phyloP scores from a whole-genome alignment of 139 green algal species.

The Trebouxia sp. region DNA sequence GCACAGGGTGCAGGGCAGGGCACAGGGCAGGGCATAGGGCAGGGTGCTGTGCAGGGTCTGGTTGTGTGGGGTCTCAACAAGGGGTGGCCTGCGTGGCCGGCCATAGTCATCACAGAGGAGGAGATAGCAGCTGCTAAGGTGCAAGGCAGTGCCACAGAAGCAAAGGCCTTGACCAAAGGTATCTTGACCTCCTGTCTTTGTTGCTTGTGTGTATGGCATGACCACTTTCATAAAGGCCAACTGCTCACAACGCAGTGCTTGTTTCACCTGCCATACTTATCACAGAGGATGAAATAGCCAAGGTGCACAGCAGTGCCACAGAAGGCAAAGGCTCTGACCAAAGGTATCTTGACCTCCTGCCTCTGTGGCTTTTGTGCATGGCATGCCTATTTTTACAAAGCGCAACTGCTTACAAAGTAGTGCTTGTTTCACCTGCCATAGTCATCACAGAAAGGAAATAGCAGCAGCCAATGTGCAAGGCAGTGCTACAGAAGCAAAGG shows the following conservation, averaged over 20 bases:
- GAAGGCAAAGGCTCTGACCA: too few relatives aligned
- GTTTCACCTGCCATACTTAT: too few relatives aligned
- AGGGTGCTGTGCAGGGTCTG: constrained; percentile 24
- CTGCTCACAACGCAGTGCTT: too few relatives aligned
- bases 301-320: too few relatives aligned
- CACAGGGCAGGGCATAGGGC: neutral
- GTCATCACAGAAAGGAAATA: constrained; percentile 57
- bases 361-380: too few relatives aligned
- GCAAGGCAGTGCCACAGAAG: neutral
- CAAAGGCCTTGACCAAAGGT: constrained; percentile 12
- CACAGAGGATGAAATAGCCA: too few relatives aligned
- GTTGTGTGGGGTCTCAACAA: constrained; percentile 57
- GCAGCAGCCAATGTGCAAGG: neutral
- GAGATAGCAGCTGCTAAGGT: constrained; percentile 36
- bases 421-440: constrained; percentile 60
- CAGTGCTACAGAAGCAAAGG: neutral
- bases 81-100: constrained; percentile 60
- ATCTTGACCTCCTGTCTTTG: neutral
- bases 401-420: too few relatives aligned
- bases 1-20: neutral
- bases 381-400: too few relatives aligned
- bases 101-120: constrained; percentile 59
- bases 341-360: too few relatives aligned
- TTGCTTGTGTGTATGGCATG: too few relatives aligned
- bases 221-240: too few relatives aligned